Conservation (phyloP, 2,329 filamentous ascomycete species). For the Neurospora sp. region DNA sequence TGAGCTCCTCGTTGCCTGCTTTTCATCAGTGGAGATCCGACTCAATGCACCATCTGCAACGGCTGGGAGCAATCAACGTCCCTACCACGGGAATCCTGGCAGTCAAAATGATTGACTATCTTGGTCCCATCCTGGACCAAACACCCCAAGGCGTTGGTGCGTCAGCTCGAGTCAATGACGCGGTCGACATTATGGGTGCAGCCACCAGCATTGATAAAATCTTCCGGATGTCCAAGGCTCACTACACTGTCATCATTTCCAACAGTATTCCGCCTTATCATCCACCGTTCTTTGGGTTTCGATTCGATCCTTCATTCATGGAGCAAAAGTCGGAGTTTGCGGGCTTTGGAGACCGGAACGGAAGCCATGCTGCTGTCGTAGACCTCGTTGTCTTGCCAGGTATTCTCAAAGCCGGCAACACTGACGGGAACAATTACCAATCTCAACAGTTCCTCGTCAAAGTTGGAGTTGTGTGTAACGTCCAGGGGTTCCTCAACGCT, state of each 20-base stretch:
- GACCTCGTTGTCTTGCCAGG: slow-evolving; percentile 7
- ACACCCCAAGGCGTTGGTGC: too few relatives aligned
- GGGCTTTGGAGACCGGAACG: background rate
- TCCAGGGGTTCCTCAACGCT: background rate
- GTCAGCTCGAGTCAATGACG: background rate
- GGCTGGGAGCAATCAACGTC: background rate
- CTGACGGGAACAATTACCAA: slow-evolving; percentile 5
- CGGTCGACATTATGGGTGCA: background rate
- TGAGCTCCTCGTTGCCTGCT: background rate
- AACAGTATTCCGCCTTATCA: background rate
- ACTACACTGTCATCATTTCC: slow-evolving; percentile 8
- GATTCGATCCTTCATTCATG: slow-evolving; percentile 8
- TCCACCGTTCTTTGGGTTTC: slow-evolving; percentile 2
- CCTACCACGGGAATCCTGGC: background rate
- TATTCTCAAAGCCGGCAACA: slow-evolving; percentile 8
- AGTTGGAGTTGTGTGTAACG: slow-evolving; percentile 3
- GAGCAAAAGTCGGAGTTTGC: background rate
- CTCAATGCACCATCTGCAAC: background rate
- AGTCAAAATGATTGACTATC: background rate
- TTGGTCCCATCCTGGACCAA: background rate
- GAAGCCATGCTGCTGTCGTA: background rate
- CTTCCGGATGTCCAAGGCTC: slow-evolving; percentile 6
- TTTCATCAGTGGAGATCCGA: slow-evolving; percentile 10
- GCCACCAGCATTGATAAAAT: slow-evolving; percentile 4
- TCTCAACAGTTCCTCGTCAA: slow-evolving; percentile 7